Base-by-base conservation (phyloP, 371 early-diverging fungal genomes). In the Conidiobolus incongruus region DNA sequence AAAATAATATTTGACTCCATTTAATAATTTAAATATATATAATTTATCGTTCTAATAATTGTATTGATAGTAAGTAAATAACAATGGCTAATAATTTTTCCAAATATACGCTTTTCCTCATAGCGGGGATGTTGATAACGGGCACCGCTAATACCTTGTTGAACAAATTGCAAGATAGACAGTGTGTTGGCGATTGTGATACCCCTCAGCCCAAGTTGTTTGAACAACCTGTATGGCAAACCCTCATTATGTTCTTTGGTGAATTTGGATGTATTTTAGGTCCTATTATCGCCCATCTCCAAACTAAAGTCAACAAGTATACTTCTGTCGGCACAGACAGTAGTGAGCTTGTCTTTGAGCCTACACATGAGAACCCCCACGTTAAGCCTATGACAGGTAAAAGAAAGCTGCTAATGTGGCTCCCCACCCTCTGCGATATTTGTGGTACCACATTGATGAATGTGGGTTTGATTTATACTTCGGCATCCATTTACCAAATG, bases 201-300 rank as follows among this genome's bases (percentile, higher is more conserved):
- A 75, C 68, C 54, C 73, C 81, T 7, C 76, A 87, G 51, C 69
- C 75, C 2, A 55, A 70, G 36, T 66, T 74, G 51, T 94, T 84
- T 69, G 91, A 90, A 57, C 95, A 94, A 59, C 95, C 95, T n/a
- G 65, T 90, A 13, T 89, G 82, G 85, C 92, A 94, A 67, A 89
- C 91, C 1, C 60, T 90, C 39, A 88, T 77, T 50, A 94, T 94
- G 95, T 94, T 92, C 61, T 59, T 85, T 33, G 95, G 95, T 42
- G 95, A 94, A 56, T 62, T 73, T 33, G 50, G 75, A 16, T 86
- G 87, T 48, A 61, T 82, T 17, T 40, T 71, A 4, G 70, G 67
- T 23, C 63, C 31, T 34, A 5, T 43, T 10, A 33, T 33, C 20
- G 26, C 35, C 13, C 30, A 22, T 19, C n/a, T 26, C 26, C 33